Percentiles rank a stretch among this genome's conserved stretches.
Conservation (phyloP, 176 grass and related monocot species). For the Coix lacrymajobi region DNA sequence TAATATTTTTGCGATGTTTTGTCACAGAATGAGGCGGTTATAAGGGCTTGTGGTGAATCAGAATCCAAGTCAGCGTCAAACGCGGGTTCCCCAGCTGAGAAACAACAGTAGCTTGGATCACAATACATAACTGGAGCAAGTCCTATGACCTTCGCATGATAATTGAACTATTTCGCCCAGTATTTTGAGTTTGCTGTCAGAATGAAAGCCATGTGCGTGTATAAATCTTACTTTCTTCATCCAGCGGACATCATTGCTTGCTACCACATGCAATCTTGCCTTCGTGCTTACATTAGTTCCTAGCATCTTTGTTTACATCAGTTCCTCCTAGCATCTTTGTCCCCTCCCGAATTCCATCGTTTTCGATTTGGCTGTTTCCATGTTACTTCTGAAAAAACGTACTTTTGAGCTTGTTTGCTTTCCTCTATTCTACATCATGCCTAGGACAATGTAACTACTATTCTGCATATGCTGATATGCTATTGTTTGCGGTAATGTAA, state of each 20-base stretch:
- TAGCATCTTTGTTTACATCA: constrained; percentile 38
- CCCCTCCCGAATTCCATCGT: not conserved
- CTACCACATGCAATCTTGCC: constrained; percentile 11
- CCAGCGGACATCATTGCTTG: constrained; percentile 34
- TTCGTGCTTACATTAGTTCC: constrained; percentile 11
- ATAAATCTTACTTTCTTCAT: constrained; percentile 5
- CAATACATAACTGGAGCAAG: constrained; percentile 3
- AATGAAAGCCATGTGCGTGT: constrained; percentile 18
- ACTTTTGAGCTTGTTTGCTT: not conserved
- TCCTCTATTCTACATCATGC: constrained; percentile 19
- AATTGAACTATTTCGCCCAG: not conserved
- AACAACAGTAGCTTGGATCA: constrained; percentile 17
- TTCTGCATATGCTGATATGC: constrained; percentile 1
- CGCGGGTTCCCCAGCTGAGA: not conserved
- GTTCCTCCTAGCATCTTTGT: constrained; percentile 5
- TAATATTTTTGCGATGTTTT: constrained; percentile 2
- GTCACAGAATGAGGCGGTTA: constrained; percentile 50
- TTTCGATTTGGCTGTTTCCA: not conserved
- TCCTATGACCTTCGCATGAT: not conserved
- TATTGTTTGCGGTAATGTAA: not conserved
- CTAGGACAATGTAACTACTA: not conserved
- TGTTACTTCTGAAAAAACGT: constrained; percentile 4
- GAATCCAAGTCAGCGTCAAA: constrained; percentile 18
- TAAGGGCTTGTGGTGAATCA: constrained; percentile 35
- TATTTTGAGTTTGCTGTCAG: constrained; percentile 19